Evolutionary conservation across 352 stramenopile genomes (phyloP), one percentile per base, ranked within the genome.

Genomic region (Globisporangium cylindrosporum): DNA sequence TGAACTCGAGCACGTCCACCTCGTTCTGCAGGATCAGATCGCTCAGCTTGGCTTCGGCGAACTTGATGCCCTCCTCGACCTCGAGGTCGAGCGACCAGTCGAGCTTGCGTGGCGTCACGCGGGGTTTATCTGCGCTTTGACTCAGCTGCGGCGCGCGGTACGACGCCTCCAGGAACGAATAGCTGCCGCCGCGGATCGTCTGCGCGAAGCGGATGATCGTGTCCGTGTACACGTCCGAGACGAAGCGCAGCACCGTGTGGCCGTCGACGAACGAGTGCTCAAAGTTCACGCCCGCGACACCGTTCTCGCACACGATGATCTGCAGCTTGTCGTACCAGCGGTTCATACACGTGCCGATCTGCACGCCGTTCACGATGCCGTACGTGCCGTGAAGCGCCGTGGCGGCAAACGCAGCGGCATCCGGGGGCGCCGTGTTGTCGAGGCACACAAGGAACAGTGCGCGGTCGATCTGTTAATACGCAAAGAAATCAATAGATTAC

Each of bases 271-370:
- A 97, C 62, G 93, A 97, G 79, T 99, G 97, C 84, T 99, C 96
- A 82, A 99, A 99, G 80, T 98, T 99, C 73, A 98, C 93, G 22
- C 94, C 94, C 18, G 95, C 93, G 41, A 93, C 91, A 70, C 95
- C 95, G 67, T 98, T 97, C 63, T 93, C 85, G 67, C 91, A 98
- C 72, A 98, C 92, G 68, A 98, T 98, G 15, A 98, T 84, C 79
- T 98, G 94, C 25, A 98, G 77, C 78, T 98, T 99, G 82, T 99
- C 96, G 79, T 98, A 98, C 96, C 96, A 99, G 36, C 97, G 92
- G 73, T 99, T 99, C 81, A 97, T 97, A 77, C 92, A 98, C 67
- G 93, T 98, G 51, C 95, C 97, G 32, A 84, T 86, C 80, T 85
- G 81, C 63, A 90, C 71, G 61, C 84, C 82, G 51, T 89, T 81